Conservation (phyloP, 768 basidiomycete genomes). For the Cystobasidium onofrii region DNA sequence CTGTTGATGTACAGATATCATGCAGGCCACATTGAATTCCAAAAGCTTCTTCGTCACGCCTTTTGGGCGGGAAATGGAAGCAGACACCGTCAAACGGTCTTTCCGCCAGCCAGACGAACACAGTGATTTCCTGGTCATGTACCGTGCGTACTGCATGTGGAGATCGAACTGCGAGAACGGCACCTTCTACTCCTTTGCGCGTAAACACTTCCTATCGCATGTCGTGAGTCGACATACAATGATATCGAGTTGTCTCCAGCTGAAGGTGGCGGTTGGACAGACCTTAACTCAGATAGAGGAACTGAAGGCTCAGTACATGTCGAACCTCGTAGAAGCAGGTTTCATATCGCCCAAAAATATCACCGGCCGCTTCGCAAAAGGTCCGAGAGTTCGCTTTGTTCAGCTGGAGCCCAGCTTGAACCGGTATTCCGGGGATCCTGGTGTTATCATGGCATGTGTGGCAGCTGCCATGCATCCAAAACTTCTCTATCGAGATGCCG, state of each 20-base stretch:
- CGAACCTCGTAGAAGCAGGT: constrained; percentile 79
- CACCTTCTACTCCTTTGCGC: constrained; percentile 11
- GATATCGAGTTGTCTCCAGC: no score
- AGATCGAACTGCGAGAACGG: constrained; percentile 21
- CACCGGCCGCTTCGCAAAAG: constrained; percentile 57
- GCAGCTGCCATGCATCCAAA: constrained; percentile 85
- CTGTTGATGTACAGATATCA: no score
- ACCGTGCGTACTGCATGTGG: constrained; percentile 43
- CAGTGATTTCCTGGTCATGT: constrained; percentile 88
- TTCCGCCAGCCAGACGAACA: constrained; percentile 65
- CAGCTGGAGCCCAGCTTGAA: constrained; percentile 64
- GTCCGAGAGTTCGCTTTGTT: constrained; percentile 64
- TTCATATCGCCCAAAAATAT: constrained; percentile 63
- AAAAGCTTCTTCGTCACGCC: constrained; percentile 90
- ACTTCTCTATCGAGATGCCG: constrained; percentile 63
- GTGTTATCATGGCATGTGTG: constrained; percentile 70
- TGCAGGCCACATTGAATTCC: constrained; percentile 70
- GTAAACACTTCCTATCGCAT: constrained; percentile 34
- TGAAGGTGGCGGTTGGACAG: constrained; percentile 46
- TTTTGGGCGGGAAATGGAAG: constrained; percentile 75
- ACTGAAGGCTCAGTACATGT: constrained; percentile 77
- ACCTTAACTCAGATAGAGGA: constrained; percentile 95
- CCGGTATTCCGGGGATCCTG: constrained; percentile 57
- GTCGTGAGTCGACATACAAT: constrained; percentile 1
- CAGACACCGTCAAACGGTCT: constrained; percentile 67